Conservation (phyloP, 805 yeast genomes). For the Nakazawaea ambrosiae region DNA sequence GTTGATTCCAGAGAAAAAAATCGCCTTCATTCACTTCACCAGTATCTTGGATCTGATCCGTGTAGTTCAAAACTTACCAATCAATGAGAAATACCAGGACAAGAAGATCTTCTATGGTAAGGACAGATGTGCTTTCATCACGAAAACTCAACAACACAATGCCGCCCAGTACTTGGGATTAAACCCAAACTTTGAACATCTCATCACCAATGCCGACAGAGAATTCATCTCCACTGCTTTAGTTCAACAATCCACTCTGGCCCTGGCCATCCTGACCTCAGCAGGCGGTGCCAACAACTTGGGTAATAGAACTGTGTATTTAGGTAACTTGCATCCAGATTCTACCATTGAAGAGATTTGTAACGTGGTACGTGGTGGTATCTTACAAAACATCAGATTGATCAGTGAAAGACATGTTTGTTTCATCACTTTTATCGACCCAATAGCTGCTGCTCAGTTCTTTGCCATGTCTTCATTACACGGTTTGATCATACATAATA, state of each 20-base stretch:
- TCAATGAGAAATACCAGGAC: constrained; percentile 60
- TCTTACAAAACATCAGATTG: constrained; percentile 75
- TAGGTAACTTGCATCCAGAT: constrained; percentile 86
- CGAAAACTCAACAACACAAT: constrained; percentile 93
- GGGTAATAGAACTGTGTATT: constrained; percentile 89
- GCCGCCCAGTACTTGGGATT: constrained; percentile 93
- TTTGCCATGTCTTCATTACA: constrained; percentile 90
- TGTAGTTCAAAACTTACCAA: constrained; percentile 71
- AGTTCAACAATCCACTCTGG: constrained; percentile 92
- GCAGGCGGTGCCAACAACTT: constrained; percentile 90
- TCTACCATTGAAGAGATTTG: constrained; percentile 89
- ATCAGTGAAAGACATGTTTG: constrained; percentile 85
- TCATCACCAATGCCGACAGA: constrained; percentile 51
- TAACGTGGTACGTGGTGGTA: constrained; percentile 93
- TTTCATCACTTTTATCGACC: constrained; percentile 92
- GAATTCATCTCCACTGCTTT: constrained; percentile 65
- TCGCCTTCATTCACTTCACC: constrained; percentile 87
- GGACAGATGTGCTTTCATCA: constrained; percentile 90
- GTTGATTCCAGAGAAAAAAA: constrained; percentile 70
- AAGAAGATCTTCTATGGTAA: constrained; percentile 86
- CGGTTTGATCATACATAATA: constrained; percentile 78
- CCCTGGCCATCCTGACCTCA: constrained; percentile 93
- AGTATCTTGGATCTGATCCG: constrained; percentile 81
- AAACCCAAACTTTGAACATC: constrained; percentile 82
- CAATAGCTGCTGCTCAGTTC: constrained; percentile 96